Base-by-base conservation (phyloP, 1,139 yeast genomes). In the Pneumocystis jirovecii region DNA sequence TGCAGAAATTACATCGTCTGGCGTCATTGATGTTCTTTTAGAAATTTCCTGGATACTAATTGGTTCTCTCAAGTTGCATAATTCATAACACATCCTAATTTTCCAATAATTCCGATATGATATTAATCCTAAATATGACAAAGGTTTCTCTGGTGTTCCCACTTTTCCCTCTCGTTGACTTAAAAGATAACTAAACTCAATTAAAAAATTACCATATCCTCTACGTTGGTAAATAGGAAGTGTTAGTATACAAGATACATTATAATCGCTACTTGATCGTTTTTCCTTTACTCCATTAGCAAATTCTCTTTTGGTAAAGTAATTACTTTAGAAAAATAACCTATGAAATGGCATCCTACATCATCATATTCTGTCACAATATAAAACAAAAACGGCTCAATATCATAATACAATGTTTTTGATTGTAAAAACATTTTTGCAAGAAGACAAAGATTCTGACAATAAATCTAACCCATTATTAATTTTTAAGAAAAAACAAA, bases 91-190 rank as follows among this genome's bases (percentile, higher is more conserved):
- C 25, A 89, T 77, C 6, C 86, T 78, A 1, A 84, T 76, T 70
- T 83, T 85, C 97, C 98, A 93, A 74, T 87, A 93, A 71, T 85
- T 87, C 69, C 95, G 79, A 74, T 93, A 93, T 69, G 96, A 87
- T 42, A 88, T 76, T 63, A 90, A 77, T 0, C 98, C 98, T 65
- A 91, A 77, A 70, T 87, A 95, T 71, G 95, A 86, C 65, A 93
- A 78, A 0, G 98, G 97, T 72, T 91, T 91, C 71, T 93, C 98
- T 0, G 98, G 98, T 0, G 97, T 88, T 0, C 98, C 98, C 66
- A 82, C 82, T 68, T 85, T 85, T 70, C 83, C 84, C 73, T 93
- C 97, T 66, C 83, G 79, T 65, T 87, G 78, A 1, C 91, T 82
- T 62, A 93, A 76, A 42, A 91, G 77, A 73, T 93, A 93, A 65